phyloP scores from a whole-genome alignment of 2,329 filamentous ascomycete species.

The Aurifilum marmelostoma region DNA sequence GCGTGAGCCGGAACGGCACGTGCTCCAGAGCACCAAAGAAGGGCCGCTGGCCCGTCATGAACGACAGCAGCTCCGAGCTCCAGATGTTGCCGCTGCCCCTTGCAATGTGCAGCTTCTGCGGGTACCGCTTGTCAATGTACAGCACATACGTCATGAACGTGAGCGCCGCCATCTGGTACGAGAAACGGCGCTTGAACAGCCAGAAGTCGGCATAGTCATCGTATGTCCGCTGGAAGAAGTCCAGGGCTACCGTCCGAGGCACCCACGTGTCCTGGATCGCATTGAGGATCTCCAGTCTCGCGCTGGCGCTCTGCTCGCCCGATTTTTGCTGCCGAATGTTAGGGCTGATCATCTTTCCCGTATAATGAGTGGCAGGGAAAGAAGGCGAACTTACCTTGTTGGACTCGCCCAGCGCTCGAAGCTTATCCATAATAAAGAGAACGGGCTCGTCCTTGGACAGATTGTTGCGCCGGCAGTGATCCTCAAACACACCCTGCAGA shows the following conservation, averaged over 20 bases:
- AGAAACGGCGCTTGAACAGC: constrained; percentile 96
- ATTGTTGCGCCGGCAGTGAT: constrained; percentile 85
- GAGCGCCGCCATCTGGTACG: constrained; percentile 90
- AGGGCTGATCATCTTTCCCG: not conserved
- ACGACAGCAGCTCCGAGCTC: constrained; percentile 92
- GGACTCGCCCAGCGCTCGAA: constrained; percentile 73
- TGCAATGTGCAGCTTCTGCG: constrained; percentile 92
- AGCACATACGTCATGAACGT: constrained; percentile 99
- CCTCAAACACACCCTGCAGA: constrained; percentile 92
- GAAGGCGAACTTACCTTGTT: constrained; percentile 58
- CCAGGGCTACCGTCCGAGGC: constrained; percentile 76
- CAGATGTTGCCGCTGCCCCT: constrained; percentile 89
- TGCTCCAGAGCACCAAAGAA: constrained; percentile 94
- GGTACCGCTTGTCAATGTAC: constrained; percentile 95
- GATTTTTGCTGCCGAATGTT: constrained; percentile 55
- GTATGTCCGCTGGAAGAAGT: constrained; percentile 89
- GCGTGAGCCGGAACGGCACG: constrained; percentile 95
- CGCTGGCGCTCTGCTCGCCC: constrained; percentile 69
- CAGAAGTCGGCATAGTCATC: constrained; percentile 93
- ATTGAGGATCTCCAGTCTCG: constrained; percentile 88
- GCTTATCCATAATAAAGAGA: constrained; percentile 92
- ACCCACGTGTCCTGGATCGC: constrained; percentile 95
- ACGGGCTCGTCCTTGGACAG: constrained; percentile 95
- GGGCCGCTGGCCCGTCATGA: constrained; percentile 81
- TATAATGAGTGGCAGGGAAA: not conserved